These are phyloP conservation scores for Heterobasidion occidentale DNA, from an alignment of 1,284 basidiomycete genomes.

Conservation along the genomic window DNA sequence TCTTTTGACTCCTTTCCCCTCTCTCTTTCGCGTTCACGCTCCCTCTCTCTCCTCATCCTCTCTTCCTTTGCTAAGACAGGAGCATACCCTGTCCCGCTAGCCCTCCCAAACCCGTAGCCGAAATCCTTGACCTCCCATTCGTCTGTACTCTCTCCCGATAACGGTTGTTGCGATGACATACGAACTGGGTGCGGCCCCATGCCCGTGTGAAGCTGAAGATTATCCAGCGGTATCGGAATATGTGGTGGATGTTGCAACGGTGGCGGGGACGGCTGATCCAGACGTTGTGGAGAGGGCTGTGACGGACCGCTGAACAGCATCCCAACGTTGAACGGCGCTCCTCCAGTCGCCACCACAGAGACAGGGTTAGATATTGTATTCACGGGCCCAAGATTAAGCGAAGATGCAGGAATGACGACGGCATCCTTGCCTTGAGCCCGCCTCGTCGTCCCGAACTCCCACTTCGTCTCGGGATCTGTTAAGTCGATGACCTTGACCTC, in stretches of 20 bases:
- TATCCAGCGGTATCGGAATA: constrained; percentile 4
- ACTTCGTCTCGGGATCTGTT: constrained; percentile 31
- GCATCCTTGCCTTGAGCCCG: constrained; percentile 8
- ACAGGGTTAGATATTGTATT: neutral
- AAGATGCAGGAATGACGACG: neutral
- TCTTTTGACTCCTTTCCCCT: neutral
- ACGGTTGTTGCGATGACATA: constrained; percentile 8
- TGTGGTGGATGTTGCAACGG: neutral
- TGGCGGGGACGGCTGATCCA: constrained; percentile 1
- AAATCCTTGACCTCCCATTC: constrained; percentile 55
- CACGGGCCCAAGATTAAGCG: neutral
- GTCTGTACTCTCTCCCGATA: constrained; percentile 17
- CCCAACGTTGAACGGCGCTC: constrained; percentile 5
- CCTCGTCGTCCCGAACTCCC: constrained; percentile 50
- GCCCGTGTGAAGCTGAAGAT: constrained; percentile 7
- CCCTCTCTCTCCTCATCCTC: constrained; percentile 16
- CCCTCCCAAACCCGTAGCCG: constrained; percentile 49
- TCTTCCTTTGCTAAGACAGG: constrained; percentile 22
- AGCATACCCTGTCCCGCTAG: constrained; percentile 25
- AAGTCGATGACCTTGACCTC: constrained; percentile 26
- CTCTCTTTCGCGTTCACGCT: constrained; percentile 14
- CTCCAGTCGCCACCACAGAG: constrained; percentile 1
- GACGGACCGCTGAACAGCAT: constrained; percentile 7
- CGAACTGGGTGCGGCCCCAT: constrained; percentile 11
- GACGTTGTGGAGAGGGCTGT: constrained; percentile 3